Base-by-base conservation (phyloP, 2,329 filamentous ascomycete species). In the Mycosphaerella arachidis region DNA sequence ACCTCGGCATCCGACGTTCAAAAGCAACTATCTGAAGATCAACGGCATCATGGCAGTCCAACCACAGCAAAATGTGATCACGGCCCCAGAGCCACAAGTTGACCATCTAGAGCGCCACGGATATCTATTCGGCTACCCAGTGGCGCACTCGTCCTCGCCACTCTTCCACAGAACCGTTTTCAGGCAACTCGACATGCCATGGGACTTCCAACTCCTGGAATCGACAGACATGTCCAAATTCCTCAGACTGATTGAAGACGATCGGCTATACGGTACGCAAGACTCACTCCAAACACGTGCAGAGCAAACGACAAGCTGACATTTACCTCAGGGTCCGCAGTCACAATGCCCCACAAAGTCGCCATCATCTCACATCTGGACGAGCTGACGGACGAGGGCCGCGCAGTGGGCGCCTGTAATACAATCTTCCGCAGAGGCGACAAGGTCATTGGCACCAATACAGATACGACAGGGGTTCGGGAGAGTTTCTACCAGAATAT, bases 321-420 rank as follows among this genome's bases (percentile, higher is more conserved):
- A n/a, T 48, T 18, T 33, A 9, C 57, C 64, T 13, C 63, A 83
- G 87, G 87, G 57, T 84, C 87, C 24, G 85, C 87, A 3, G 86
- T 93, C 40, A 93, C 90, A 20, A 94, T 93, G 90, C 90, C 90
- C 0, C 86, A 91, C 79, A 93, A 94, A 74, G 84, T 93, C 29
- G 81, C 85, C 67, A 91, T 93, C 71, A 84, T 92, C 61, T 80
- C 84, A 0, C 81, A 90, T 66, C 81, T 93, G 8, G 89, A 93
- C 70, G 84, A 86, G 56, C 78, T 92, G 40, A 91, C 89, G 6
- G 82, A 85, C 24, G 88, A 92, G 74, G 89, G 85, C 66, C 81
- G 82, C 53, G 85, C 87, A 37, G 87, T 92, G 24, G 89, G 90
- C 52, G 90, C 90, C 54, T 87, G 88, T 74, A 93, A 94, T 78